A percentile compares a stretch with the other conserved stretches of the same genome.
Evolutionary conservation across 192 early-diverging fungal genomes (phyloP).

Genomic region (Coemansia sp.): DNA sequence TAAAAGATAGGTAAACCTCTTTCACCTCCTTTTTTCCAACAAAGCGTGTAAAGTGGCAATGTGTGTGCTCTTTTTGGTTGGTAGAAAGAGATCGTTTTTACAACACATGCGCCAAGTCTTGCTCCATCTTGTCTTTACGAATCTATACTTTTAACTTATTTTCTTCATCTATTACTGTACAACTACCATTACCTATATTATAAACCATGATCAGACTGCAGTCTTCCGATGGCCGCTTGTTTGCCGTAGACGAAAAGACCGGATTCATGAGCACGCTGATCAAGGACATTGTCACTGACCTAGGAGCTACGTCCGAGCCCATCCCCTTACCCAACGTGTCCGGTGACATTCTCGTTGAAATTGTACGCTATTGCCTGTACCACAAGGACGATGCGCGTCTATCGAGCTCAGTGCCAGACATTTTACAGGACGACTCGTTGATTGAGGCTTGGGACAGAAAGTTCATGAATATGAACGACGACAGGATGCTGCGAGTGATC

Average conservation of each 20-base stretch:
- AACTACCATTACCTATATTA: not conserved
- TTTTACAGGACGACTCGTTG: conserved; percentile 58
- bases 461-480: conserved; percentile 69
- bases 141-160: not conserved
- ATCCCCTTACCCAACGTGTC: conserved; percentile 75
- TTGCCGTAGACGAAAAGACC: conserved; percentile 62
- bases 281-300: conserved; percentile 74
- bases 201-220: conserved; percentile 53
- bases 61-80: not conserved
- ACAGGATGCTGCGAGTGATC: conserved; percentile 69
- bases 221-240: conserved; percentile 64
- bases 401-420: conserved; percentile 18
- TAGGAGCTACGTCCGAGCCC: conserved; percentile 60
- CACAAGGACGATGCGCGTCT: conserved; percentile 69
- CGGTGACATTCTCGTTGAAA: conserved; percentile 64
- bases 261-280: conserved; percentile 70
- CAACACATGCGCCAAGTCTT: not conserved
- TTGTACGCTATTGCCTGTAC: conserved; percentile 77
- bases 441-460: conserved; percentile 77
- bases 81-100: not conserved
- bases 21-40: not conserved
- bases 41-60: not conserved
- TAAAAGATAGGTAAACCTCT: not conserved
- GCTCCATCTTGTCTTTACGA: not conserved
- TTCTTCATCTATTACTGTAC: not conserved